Evolutionary conservation across 805 yeast genomes (phyloP).

Genomic region (Schizosaccharomyces lindneri): DNA sequence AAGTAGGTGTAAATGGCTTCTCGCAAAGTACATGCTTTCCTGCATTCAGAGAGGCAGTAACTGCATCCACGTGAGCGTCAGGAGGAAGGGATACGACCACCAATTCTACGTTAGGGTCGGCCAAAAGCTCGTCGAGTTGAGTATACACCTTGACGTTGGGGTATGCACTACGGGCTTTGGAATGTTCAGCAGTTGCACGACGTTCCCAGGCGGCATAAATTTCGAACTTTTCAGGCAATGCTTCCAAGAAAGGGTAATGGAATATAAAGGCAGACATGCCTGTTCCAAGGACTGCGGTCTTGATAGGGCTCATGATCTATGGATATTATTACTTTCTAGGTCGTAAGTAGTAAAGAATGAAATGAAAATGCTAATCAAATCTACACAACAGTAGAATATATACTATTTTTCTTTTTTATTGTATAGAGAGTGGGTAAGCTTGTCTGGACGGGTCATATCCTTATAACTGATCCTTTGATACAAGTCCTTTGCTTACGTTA

Average conservation of each 20-base stretch:
- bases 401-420: too few species aligned
- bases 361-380: too few species aligned
- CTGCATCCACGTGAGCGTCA: slow-evolving; percentile 22
- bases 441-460: too few species aligned
- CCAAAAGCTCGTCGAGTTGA: neutral
- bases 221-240: neutral
- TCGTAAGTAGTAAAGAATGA: too few species aligned
- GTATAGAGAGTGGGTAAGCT: neutral
- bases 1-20: slow-evolving; percentile 27
- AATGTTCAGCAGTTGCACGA: neutral
- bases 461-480: too few species aligned
- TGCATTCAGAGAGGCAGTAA: slow-evolving; percentile 17
- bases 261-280: slow-evolving; percentile 2
- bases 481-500: too few species aligned
- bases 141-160: neutral
- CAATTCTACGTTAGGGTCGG: neutral
- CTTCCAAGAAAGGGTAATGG: neutral
- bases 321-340: too few species aligned
- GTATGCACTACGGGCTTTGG: neutral
- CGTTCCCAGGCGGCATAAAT: neutral
- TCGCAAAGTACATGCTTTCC: slow-evolving; percentile 29
- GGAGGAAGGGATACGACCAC: slow-evolving; percentile 17
- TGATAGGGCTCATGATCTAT: neutral
- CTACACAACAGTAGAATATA: too few species aligned
- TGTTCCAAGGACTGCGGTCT: neutral